Evolutionary conservation across 768 basidiomycete species (phyloP).

Genomic region (Tulasnella sp.): DNA sequence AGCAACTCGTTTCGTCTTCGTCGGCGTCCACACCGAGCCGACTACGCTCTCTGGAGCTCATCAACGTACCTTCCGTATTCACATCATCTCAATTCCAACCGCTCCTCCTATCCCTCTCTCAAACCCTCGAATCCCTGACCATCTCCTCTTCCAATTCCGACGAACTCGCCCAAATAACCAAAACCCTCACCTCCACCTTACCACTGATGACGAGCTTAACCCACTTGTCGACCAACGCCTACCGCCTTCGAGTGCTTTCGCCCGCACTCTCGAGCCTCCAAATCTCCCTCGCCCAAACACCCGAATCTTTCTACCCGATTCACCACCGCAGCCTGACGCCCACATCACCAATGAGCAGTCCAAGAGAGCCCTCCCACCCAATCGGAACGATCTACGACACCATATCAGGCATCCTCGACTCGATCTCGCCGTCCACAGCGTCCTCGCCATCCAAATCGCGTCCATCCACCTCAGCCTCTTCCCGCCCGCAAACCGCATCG

Average conservation of each 20-base stretch:
- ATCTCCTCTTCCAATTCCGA: not conserved
- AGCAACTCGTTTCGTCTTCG: not conserved
- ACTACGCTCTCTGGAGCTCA: constrained; percentile 18
- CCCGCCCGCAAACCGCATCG: not conserved
- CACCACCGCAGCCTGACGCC: not conserved
- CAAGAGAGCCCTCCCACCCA: not conserved
- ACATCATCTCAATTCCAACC: not conserved
- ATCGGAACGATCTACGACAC: constrained; percentile 28
- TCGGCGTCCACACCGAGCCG: not conserved
- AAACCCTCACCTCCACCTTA: constrained; percentile 3
- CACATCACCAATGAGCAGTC: not conserved
- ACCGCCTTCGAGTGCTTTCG: not conserved
- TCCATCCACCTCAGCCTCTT: not conserved
- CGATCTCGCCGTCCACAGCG: not conserved
- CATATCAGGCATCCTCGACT: constrained; percentile 16
- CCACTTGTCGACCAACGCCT: constrained; percentile 11
- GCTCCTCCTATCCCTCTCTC: constrained; percentile 3
- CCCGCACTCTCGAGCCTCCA: not conserved
- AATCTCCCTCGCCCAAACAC: constrained; percentile 4
- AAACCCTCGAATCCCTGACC: not conserved
- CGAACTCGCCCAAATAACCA: not conserved
- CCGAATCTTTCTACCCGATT: not conserved
- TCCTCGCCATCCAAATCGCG: not conserved
- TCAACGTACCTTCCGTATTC: constrained; percentile 1
- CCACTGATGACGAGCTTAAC: not conserved